Evolutionary conservation across 1,284 basidiomycete species (phyloP).

Genomic region (Rhodotorula mucilaginosa): DNA sequence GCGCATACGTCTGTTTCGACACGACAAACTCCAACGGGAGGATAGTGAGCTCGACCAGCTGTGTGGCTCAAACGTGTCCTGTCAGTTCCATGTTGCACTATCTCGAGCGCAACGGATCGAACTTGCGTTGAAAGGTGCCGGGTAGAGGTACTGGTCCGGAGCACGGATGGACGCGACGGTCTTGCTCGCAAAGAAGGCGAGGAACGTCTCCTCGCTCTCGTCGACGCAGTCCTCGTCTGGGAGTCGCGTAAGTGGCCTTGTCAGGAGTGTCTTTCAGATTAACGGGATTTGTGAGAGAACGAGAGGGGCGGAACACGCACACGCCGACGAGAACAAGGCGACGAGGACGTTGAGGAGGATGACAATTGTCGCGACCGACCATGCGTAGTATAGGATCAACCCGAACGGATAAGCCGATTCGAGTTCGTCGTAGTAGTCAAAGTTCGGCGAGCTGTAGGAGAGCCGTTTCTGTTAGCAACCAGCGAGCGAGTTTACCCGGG

Average conservation of each 20-base stretch:
- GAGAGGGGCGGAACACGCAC: neutral
- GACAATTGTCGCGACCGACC: slow-evolving; percentile 82
- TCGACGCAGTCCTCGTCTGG: slow-evolving; percentile 44
- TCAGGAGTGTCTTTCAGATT: too few species aligned
- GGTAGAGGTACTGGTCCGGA: slow-evolving; percentile 56
- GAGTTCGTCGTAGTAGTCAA: slow-evolving; percentile 57
- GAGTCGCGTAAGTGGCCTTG: slow-evolving; percentile 2
- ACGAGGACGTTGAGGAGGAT: slow-evolving; percentile 92
- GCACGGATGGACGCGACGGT: slow-evolving; percentile 59
- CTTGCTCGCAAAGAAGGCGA: slow-evolving; percentile 61
- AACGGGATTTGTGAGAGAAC: too few species aligned
- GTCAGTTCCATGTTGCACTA: neutral
- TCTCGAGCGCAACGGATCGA: neutral
- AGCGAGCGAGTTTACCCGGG: too few species aligned
- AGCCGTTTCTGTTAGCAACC: too few species aligned
- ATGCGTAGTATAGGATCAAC: slow-evolving; percentile 63
- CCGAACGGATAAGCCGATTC: slow-evolving; percentile 55
- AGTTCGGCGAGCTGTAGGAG: slow-evolving; percentile 68
- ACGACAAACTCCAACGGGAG: slow-evolving; percentile 42
- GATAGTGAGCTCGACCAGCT: slow-evolving; percentile 38
- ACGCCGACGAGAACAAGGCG: slow-evolving; percentile 61
- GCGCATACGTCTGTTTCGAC: slow-evolving; percentile 56
- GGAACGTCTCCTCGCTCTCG: slow-evolving; percentile 69
- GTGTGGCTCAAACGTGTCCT: neutral
- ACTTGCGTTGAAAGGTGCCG: slow-evolving; percentile 56